Evolutionary conservation across 177 flowering plant genomes (phyloP), one percentile per base, ranked within the genome.

Genomic region (Vitis hybrid): DNA sequence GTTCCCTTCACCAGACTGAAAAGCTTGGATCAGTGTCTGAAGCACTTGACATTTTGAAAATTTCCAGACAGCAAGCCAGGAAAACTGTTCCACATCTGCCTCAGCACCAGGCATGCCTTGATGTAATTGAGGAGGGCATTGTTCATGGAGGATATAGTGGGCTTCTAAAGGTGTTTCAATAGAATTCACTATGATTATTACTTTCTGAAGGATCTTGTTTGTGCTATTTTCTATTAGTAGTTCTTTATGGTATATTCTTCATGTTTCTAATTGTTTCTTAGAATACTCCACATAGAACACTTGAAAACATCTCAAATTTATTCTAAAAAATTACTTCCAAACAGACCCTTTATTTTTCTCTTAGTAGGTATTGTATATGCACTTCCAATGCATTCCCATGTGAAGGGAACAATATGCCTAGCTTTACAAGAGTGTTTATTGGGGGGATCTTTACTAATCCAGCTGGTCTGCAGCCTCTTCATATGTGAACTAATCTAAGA

Each of bases 131-230:
- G 78, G 95, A 89, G 65, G 99, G 99, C 19, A 77, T 96, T 68
- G 72, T 90, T 62, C 92, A 83, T 85, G 99, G 98, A 70, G 98
- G 98, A 65, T 89, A 90, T 80, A 75, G 76, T 81, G 98, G 97
- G 51, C 86, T 93, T 69, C 65, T 90, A 69, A 88, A 88, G 95
- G 99, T 95, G 86, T 16, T 48, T 65, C 18, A 50, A 26, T 26
- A 26, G 29, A 26, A 26, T 26, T 26, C 29, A 26, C 29, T 26
- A 26, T 26, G 29, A 14, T 33, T 63, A 64, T 13, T 50, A n/a
- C 45, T 7, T 39, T 39, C 8, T 39, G 45, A 39, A 39, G 45
- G 45, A 39, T 39, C 45, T 39, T 39, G 45, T 39, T 39, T 39
- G 7, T 39, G 45, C 45, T 39, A 39, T 39, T 39, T 26, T 26